These are phyloP conservation scores for Avena sativa DNA, from an alignment of 176 grass and related monocot species.

Conservation along the genomic window DNA sequence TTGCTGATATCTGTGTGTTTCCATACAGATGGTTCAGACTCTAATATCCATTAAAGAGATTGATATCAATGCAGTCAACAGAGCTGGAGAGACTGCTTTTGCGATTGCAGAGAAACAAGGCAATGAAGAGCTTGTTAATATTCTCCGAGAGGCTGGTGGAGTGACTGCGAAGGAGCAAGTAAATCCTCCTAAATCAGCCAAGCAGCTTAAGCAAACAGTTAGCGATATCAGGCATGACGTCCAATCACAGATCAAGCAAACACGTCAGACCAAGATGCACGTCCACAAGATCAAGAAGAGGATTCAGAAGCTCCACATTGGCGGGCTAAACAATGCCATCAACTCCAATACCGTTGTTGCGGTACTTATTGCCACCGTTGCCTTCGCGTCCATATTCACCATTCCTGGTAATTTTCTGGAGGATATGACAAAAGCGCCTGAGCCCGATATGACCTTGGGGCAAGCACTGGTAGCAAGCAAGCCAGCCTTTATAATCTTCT, in stretches of 20 bases:
- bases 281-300: constrained; percentile 88
- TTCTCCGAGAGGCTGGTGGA: constrained; percentile 69
- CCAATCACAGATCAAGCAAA: constrained; percentile 88
- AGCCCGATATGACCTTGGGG: constrained; percentile 47
- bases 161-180: constrained; percentile 67
- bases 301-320: constrained; percentile 88
- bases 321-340: constrained; percentile 92
- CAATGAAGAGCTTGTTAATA: constrained; percentile 65
- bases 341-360: constrained; percentile 95
- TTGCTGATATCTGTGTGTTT: constrained; percentile 39
- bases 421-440: neutral
- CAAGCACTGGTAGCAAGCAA: constrained; percentile 75
- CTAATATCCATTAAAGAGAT: constrained; percentile 71
- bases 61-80: constrained; percentile 89
- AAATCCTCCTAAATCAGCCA: constrained; percentile 76
- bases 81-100: constrained; percentile 86
- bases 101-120: constrained; percentile 78
- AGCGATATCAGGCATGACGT: constrained; percentile 93
- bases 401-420: constrained; percentile 77
- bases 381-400: constrained; percentile 95
- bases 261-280: constrained; percentile 82
- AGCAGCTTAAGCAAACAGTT: constrained; percentile 96
- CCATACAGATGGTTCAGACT: constrained; percentile 73
- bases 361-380: constrained; percentile 93
- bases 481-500: constrained; percentile 84